phyloP scores from a whole-genome alignment of 2,329 filamentous ascomycete species.

The Dichotomopilus funicola region DNA sequence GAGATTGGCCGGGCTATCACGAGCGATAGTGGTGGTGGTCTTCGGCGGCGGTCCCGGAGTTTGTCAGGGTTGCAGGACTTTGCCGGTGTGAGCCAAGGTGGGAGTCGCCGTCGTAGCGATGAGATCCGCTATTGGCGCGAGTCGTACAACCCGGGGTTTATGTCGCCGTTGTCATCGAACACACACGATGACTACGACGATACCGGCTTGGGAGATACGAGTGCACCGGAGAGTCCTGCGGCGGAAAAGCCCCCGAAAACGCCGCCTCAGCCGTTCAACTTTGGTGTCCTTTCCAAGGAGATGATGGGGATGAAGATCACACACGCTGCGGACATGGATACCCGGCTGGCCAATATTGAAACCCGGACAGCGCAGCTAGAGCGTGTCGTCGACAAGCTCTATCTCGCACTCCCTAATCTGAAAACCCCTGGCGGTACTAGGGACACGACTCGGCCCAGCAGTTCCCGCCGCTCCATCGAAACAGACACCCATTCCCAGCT shows the following conservation, averaged over 20 bases:
- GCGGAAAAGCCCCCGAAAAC: conserved; percentile 31
- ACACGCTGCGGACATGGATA: conserved; percentile 47
- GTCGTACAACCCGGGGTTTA: conserved; percentile 47
- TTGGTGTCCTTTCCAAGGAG: conserved; percentile 44
- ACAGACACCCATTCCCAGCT: conserved; percentile 30
- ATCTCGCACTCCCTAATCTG: conserved; percentile 39
- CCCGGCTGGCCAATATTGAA: conserved; percentile 47
- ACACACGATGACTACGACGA: conserved; percentile 28
- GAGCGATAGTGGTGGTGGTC: conserved; percentile 37
- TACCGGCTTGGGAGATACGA: conserved; percentile 24
- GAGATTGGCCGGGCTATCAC: conserved; percentile 59
- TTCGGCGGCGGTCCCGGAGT: conserved; percentile 52
- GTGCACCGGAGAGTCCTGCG: conserved; percentile 29
- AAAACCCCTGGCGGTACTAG: conserved; percentile 25
- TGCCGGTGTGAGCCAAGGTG: conserved; percentile 26
- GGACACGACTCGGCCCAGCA: conserved; percentile 27
- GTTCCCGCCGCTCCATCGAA: conserved; percentile 36
- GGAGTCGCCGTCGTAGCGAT: conserved; percentile 48
- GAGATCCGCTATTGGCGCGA: conserved; percentile 60
- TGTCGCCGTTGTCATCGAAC: conserved; percentile 46
- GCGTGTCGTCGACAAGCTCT: conserved; percentile 44
- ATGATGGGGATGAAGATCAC: conserved; percentile 53
- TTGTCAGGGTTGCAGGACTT: conserved; percentile 47
- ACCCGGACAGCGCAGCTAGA: conserved; percentile 47
- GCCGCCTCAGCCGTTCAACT: conserved; percentile 48